Evolutionary conservation across 768 basidiomycete genomes (phyloP), one percentile per base, ranked within the genome.

Genomic region (Termitomyces sp.): DNA sequence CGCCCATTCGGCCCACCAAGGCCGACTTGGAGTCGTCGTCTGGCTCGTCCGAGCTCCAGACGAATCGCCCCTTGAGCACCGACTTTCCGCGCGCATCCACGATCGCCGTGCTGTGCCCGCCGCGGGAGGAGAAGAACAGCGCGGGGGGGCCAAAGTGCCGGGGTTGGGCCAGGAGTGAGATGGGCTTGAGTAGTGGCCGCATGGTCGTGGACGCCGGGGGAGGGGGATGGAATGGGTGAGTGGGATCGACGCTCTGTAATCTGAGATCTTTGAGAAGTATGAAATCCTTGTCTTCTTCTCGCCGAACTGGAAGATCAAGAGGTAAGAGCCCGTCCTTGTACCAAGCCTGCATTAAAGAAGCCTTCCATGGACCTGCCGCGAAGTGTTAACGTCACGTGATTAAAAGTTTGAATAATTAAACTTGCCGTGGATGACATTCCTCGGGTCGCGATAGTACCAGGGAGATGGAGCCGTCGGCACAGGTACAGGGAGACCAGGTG

Each of bases 321-420:
- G 92, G 92, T 24, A 94, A 76, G 20, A 92, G 69, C 9, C 88
- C 89, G 60, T 94, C 92, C 65, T 87, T 89, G 66, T 89, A 92
- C 91, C 91, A 94, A 4, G 85, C 81, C 66, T 93, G 90, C 91
- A 94, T 94, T 47, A 92, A 76, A 24, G 84, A 81, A n/a, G 88
- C 78, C 66, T 89, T 90, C 92, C 92, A 93, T 22, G 91, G 92
- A 36, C 92, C 91, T 92, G 58, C 16, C 40, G 16, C n/a, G 24
- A 53, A 50, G 35, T 3, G 42, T 54, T 16, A 36, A 54, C 5
- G 32, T 56, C 13, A 42, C 22, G 20, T 28, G 18, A 7, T 33
- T 10, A n/a, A 26, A 42, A 49, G 16, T n/a, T n/a, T n/a, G n/a
- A n/a, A n/a, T n/a, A n/a, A n/a, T n/a, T 22, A 18, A 26, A 70